Conservation (phyloP, 208 protist species). For the Trypanosomatidae sp. region DNA sequence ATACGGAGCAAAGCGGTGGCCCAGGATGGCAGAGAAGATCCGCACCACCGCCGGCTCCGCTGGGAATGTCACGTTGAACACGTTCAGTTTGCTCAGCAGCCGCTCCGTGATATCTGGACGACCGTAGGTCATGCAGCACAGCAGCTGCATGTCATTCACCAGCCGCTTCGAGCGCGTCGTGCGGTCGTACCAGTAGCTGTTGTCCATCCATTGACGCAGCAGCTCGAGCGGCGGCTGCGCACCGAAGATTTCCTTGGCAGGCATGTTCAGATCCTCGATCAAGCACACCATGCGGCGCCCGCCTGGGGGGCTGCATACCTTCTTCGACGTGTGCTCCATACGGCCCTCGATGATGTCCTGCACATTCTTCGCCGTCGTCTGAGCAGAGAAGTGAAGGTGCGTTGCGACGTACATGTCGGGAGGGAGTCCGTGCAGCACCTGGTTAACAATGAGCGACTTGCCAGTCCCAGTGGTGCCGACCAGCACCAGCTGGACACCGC, state of each 20-base stretch:
- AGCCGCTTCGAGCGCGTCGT: constrained; percentile 91
- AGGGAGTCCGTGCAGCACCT: constrained; percentile 83
- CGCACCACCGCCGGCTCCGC: constrained; percentile 88
- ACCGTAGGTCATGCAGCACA: constrained; percentile 98
- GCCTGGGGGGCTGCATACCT: constrained; percentile 93
- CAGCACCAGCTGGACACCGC: constrained; percentile 90
- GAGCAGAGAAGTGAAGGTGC: constrained; percentile 96
- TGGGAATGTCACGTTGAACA: constrained; percentile 97
- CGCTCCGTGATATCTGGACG: constrained; percentile 93
- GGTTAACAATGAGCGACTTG: constrained; percentile 94
- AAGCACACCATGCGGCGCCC: constrained; percentile 96
- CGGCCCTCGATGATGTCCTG: constrained; percentile 96
- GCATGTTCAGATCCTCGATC: constrained; percentile 99
- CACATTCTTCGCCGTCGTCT: constrained; percentile 93
- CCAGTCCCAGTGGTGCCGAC: constrained; percentile 97
- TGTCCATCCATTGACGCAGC: constrained; percentile 97
- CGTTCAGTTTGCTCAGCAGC: constrained; percentile 94
- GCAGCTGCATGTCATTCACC: constrained; percentile 97
- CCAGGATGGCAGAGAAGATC: constrained; percentile 97
- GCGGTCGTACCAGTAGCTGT: constrained; percentile 98
- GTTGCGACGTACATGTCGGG: constrained; percentile 85
- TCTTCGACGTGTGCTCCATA: constrained; percentile 97
- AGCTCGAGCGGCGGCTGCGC: constrained; percentile 98
- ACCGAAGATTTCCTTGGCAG: constrained; percentile 97
- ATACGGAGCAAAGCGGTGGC: constrained; percentile 91